These are phyloP conservation scores for Murraya paniculata DNA, from an alignment of 345 rosid genomes.

Conservation along the genomic window DNA sequence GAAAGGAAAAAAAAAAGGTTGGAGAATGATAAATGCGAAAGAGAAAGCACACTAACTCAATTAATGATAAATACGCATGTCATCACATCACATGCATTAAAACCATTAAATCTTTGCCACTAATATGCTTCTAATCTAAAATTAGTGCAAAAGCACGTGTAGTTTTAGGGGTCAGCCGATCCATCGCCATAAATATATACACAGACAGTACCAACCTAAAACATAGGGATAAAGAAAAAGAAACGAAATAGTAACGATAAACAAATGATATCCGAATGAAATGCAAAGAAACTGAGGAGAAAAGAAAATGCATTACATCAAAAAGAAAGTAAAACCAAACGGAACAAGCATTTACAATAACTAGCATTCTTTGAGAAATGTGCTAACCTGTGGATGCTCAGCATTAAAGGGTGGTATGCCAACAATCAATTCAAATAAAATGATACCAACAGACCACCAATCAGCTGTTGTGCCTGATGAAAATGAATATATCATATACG, in stretches of 20 bases:
- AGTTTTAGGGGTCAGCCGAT: too few species aligned
- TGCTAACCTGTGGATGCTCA: conserved; percentile 76
- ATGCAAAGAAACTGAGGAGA: background rate
- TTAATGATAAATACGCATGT: too few species aligned
- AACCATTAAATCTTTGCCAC: too few species aligned
- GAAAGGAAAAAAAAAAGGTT: too few species aligned
- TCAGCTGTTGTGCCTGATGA: conserved; percentile 91
- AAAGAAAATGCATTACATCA: background rate
- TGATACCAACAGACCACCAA: conserved; percentile 99
- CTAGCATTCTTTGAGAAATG: conserved; percentile 1
- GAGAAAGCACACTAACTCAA: too few species aligned
- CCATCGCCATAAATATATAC: too few species aligned
- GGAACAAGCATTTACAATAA: conserved; percentile 10
- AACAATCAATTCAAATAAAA: conserved; percentile 87
- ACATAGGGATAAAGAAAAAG: background rate
- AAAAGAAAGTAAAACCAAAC: conserved; percentile 6
- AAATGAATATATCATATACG: conserved; percentile 15
- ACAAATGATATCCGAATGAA: background rate
- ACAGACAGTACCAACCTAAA: background rate
- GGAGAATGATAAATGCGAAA: too few species aligned
- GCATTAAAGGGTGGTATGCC: conserved; percentile 99
- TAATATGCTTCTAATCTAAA: too few species aligned
- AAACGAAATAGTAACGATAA: background rate
- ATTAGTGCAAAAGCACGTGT: too few species aligned
- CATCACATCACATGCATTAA: too few species aligned